These are phyloP conservation scores for Phytopythium boreale DNA, from an alignment of 352 stramenopile species.

Conservation along the genomic window DNA sequence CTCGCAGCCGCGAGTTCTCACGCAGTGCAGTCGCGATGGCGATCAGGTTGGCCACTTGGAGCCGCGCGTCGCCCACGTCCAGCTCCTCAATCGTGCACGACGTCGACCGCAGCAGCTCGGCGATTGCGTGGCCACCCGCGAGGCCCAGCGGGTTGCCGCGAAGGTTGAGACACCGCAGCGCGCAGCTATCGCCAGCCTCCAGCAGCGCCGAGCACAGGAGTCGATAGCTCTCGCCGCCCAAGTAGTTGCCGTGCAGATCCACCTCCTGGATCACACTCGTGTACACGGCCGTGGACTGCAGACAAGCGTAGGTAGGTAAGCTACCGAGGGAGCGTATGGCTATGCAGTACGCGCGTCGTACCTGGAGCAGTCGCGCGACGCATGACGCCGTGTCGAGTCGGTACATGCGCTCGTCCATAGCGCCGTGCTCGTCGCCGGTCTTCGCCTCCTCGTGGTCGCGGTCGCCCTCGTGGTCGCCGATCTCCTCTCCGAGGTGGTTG, in stretches of 20 bases:
- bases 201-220: slow-evolving; percentile 51
- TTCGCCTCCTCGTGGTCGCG: slow-evolving; percentile 15
- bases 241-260: slow-evolving; percentile 52
- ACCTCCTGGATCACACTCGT: slow-evolving; percentile 46
- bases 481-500: slow-evolving; percentile 49
- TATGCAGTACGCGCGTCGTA: neutral
- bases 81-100: slow-evolving; percentile 42
- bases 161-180: slow-evolving; percentile 42
- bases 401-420: slow-evolving; percentile 33
- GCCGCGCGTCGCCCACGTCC: slow-evolving; percentile 49
- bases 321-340: too few relatives aligned
- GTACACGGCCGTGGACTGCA: slow-evolving; percentile 45
- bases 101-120: slow-evolving; percentile 31
- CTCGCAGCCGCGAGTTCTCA: slow-evolving; percentile 29
- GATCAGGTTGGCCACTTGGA: slow-evolving; percentile 64
- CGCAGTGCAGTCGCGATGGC: slow-evolving; percentile 55
- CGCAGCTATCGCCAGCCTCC: slow-evolving; percentile 24
- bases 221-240: slow-evolving; percentile 55
- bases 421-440: slow-evolving; percentile 17
- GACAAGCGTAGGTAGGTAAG: neutral
- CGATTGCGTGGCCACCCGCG: slow-evolving; percentile 46
- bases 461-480: slow-evolving; percentile 14
- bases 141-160: slow-evolving; percentile 50
- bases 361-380: slow-evolving; percentile 37
- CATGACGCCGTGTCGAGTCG: slow-evolving; percentile 41